Evolutionary conservation across 2,329 filamentous ascomycete species (phyloP), one percentile per base, ranked within the genome.

Genomic region (Phialophora tarda): DNA sequence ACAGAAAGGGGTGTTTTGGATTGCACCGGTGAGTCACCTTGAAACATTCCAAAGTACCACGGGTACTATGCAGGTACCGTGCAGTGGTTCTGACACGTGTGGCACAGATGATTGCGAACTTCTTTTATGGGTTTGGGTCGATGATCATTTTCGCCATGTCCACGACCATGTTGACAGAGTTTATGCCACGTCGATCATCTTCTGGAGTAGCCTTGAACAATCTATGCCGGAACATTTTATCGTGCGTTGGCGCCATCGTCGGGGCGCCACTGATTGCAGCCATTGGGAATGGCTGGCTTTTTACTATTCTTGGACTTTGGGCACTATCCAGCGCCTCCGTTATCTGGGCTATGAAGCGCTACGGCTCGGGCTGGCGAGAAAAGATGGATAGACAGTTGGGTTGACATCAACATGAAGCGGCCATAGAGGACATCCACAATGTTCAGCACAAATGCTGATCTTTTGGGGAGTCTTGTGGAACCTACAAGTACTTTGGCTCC

Each of bases 141-240:
- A 95, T 96, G 92, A 82, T 95, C 3, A 88, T 93, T 32, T 93
- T 91, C 78, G 85, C 86, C 57, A 84, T 87, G 71, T 83, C 86
- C 0, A 93, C 91, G 0, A 95, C 92, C 0, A 93, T 95, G 90
- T 81, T 95, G 71, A 94, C 91, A 0, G 91, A 95, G 74, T 93
- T 94, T 74, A 89, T 94, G 83, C 90, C 90, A 14, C 84, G 86
- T 50, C 83, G 85, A 69, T 89, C 88, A 58, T 90, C 88, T 3
- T 86, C 86, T 11, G 91, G 91, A 0, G 90, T 94, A 2, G 92
- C 91, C 0, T 82, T 73, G 55, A 73, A 94, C 77, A 94, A 94
- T 75, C 91, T 94, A 73, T 82, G 91, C 59, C 82, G 91, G 56
- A 95, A 94, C 72, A 91, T 93, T 47, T 88, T 93, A 72, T 88